Base-by-base conservation (phyloP, 371 early-diverging fungal species). In the Zancudomyces culisetae region DNA sequence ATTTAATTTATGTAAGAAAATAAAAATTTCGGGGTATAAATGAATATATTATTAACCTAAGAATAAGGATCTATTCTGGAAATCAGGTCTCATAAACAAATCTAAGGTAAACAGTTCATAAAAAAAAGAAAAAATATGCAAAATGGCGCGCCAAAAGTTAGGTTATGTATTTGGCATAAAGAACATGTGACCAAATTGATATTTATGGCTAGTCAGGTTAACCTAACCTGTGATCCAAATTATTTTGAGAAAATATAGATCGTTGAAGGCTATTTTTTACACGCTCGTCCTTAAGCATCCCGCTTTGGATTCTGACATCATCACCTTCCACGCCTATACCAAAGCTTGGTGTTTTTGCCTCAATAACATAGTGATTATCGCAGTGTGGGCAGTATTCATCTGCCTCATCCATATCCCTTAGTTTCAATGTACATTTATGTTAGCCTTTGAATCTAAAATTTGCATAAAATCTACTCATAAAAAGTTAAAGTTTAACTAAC, bases 341-440 rank as follows among this genome's bases (percentile, higher is more conserved):
- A 55, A 89, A 77, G 46, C 76, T 73, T 4, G 92, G 89, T 2
- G 75, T 85, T 55, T 89, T 75, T 15, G 95, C 97, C n/a, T 90
- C 90, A 21, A 96, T 54, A 27, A 96, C 81, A 60, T 79, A 96
- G 58, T 92, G 85, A 68, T 96, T 96, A 62, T 94, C 97, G 69
- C 97, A 96, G 60, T 90, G 83, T 23, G 97, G 97, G 58, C 97
- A 96, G 66, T 79, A 96, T 64, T 94, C 97, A 66, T 96, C 97
- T 42, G 79, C 76, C 48, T 91, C 91, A 45, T 92, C 92, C 60
- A 79, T 90, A 51, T 87, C 81, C 24, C 82, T 83, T 56, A 8
- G 19, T 26, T n/a, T n/a, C n/a, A n/a, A n/a, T n/a, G n/a, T n/a
- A n/a, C n/a, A n/a, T n/a, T n/a, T n/a, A n/a, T n/a, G n/a, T n/a